These are phyloP conservation scores for Penicillium tannophilum DNA, from an alignment of 495 filamentous ascomycete species.

Conservation along the genomic window DNA sequence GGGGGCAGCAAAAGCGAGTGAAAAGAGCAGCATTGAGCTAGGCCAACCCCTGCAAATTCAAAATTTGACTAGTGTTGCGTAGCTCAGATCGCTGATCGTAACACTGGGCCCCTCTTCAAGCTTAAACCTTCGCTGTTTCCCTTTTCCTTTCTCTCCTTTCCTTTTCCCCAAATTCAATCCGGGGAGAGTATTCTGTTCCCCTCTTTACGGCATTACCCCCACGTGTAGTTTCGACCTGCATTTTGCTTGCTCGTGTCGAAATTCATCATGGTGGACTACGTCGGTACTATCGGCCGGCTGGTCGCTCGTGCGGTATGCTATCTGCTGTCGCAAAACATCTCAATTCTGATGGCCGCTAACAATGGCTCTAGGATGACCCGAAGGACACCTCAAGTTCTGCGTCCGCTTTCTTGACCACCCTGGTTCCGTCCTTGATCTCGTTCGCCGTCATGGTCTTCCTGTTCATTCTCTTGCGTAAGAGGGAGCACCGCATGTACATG, in stretches of 20 bases:
- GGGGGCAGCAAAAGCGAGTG: conserved; percentile 1
- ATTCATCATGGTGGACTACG: conserved; percentile 32
- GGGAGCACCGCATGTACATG: conserved; percentile 76
- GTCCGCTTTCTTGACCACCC: conserved; percentile 66
- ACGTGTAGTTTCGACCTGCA: conserved; percentile 5
- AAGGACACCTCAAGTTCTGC: conserved; percentile 44
- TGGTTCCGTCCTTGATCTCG: conserved; percentile 55
- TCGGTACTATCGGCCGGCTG: conserved; percentile 31
- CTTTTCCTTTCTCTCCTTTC: conserved; percentile 11
- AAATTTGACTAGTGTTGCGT: conserved; percentile 20
- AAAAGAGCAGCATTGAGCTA: neutral
- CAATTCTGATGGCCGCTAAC: neutral
- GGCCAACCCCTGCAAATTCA: conserved; percentile 3
- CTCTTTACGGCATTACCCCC: conserved; percentile 1
- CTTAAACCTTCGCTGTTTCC: conserved; percentile 20
- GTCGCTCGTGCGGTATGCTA: conserved; percentile 22
- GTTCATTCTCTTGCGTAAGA: conserved; percentile 78
- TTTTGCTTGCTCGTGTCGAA: neutral
- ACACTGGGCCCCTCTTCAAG: conserved; percentile 22
- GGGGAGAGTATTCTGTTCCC: conserved; percentile 2
- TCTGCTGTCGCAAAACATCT: neutral
- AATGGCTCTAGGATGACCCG: conserved; percentile 10
- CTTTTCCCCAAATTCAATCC: conserved; percentile 3
- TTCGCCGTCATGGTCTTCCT: conserved; percentile 65
- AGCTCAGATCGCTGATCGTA: conserved; percentile 27